Evolutionary conservation across 75 land plant species (phyloP).

Genomic region (Sequoiadendron giganteum): DNA sequence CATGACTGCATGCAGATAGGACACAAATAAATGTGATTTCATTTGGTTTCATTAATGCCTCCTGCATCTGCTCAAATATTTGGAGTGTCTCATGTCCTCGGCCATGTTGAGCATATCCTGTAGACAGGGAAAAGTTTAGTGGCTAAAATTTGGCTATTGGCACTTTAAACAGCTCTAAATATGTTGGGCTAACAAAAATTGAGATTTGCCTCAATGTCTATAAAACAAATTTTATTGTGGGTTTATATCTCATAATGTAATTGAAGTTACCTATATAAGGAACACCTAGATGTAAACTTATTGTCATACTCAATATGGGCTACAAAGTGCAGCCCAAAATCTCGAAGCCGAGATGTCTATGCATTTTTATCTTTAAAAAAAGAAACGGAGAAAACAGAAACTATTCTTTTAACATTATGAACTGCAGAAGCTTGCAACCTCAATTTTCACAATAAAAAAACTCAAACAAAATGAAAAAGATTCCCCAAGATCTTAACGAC

Average conservation of each 20-base stretch:
- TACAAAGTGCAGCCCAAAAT: too few species aligned
- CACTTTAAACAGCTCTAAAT: background rate
- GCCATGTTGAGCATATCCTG: slow-evolving; percentile 49
- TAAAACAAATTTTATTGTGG: background rate
- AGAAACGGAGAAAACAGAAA: too few species aligned
- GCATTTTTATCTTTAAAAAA: too few species aligned
- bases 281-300: too few species aligned
- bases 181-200: background rate
- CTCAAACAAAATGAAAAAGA: background rate
- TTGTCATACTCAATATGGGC: too few species aligned
- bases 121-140: slow-evolving; percentile 18
- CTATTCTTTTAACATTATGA: too few species aligned
- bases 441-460: background rate
- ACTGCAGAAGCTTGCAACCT: too few species aligned
- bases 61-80: slow-evolving; percentile 48
- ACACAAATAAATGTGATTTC: slow-evolving; percentile 58
- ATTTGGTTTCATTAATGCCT: slow-evolving; percentile 35
- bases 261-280: too few species aligned
- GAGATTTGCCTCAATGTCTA: background rate
- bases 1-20: slow-evolving; percentile 57
- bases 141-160: background rate
- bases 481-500: background rate
- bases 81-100: slow-evolving; percentile 29
- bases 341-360: too few species aligned
- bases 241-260: too few species aligned